phyloP scores from a whole-genome alignment of 2,329 filamentous ascomycete species.

The Remersonia thermophila region DNA sequence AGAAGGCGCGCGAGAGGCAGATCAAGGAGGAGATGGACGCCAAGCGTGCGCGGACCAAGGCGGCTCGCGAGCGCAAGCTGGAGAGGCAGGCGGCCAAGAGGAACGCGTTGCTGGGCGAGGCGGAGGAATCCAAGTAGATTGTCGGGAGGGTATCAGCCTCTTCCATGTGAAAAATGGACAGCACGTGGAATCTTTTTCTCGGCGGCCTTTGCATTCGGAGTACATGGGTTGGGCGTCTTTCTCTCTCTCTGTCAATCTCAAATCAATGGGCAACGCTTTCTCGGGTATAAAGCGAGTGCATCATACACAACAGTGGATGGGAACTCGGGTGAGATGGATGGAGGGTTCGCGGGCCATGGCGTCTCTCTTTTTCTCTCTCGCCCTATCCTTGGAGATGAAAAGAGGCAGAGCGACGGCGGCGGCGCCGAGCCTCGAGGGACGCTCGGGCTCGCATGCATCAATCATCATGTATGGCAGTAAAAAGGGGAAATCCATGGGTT shows the following conservation, averaged over 20 bases:
- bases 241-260: conserved; percentile 2
- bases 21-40: conserved; percentile 99
- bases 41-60: conserved; percentile 99
- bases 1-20: conserved; percentile 90
- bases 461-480: conserved; percentile 45
- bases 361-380: conserved; percentile 2
- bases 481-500: conserved; percentile 38
- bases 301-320: neutral
- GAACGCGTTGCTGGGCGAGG: conserved; percentile 68
- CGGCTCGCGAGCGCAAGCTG: conserved; percentile 94
- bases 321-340: conserved; percentile 16
- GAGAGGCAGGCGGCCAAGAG: conserved; percentile 89
- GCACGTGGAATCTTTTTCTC: conserved; percentile 7
- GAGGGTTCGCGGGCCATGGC: conserved; percentile 10
- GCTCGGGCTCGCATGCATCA: conserved; percentile 21
- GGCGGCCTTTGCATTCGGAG: conserved; percentile 41
- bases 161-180: conserved; percentile 30
- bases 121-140: conserved; percentile 38
- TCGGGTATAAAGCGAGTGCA: neutral
- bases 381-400: too few relatives aligned
- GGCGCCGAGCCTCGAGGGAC: conserved; percentile 13
- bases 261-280: conserved; percentile 14
- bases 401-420: conserved; percentile 6
- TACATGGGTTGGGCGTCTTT: conserved; percentile 45
- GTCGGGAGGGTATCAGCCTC: conserved; percentile 27